Evolutionary conservation across 805 yeast species (phyloP).

Genomic region (Cyberlindnera suaveolens): DNA sequence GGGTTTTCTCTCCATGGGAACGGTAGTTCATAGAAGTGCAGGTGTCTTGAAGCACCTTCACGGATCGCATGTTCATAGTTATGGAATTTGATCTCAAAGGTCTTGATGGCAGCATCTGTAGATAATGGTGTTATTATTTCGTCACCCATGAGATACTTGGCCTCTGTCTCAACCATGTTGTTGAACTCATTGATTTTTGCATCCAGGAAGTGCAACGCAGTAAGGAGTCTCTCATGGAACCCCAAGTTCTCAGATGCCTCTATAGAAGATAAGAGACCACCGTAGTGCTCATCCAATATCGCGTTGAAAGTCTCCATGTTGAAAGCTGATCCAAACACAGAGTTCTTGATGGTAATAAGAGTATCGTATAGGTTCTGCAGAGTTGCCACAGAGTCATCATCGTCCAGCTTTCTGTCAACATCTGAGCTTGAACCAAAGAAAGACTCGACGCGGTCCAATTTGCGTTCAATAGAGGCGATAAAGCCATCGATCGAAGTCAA

Average conservation of each 20-base stretch:
- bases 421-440: slow-evolving; percentile 12
- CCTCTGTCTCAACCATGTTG: slow-evolving; percentile 24
- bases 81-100: slow-evolving; percentile 32
- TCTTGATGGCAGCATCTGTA: slow-evolving; percentile 16
- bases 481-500: slow-evolving; percentile 19
- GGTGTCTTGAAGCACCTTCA: slow-evolving; percentile 38
- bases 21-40: slow-evolving; percentile 85
- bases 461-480: slow-evolving; percentile 21
- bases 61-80: slow-evolving; percentile 41
- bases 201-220: slow-evolving; percentile 33
- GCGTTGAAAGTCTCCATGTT: slow-evolving; percentile 19
- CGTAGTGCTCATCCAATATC: slow-evolving; percentile 23
- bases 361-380: slow-evolving; percentile 23
- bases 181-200: slow-evolving; percentile 36
- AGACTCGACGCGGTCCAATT: slow-evolving; percentile 19
- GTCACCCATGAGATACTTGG: slow-evolving; percentile 13
- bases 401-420: slow-evolving; percentile 1
- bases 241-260: slow-evolving; percentile 18
- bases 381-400: slow-evolving; percentile 16
- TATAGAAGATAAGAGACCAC: slow-evolving; percentile 18
- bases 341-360: slow-evolving; percentile 20
- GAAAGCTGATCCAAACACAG: slow-evolving; percentile 17
- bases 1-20: slow-evolving; percentile 91
- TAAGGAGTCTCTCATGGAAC: slow-evolving; percentile 27
- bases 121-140: slow-evolving; percentile 13